Base-by-base conservation (phyloP, 306 rosid species). In the Sicyos edulis region DNA sequence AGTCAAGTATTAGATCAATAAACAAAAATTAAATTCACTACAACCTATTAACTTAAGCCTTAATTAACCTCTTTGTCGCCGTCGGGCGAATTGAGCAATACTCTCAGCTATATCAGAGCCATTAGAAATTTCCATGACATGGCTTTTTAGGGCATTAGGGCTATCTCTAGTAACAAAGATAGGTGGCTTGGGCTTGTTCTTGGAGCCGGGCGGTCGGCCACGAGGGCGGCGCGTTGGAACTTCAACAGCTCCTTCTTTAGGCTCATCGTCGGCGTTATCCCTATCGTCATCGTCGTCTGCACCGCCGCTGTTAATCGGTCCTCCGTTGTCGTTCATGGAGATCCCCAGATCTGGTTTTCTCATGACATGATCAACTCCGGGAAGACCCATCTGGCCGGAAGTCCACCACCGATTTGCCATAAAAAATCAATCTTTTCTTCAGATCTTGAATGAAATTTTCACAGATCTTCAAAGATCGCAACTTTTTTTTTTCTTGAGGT, bases 381-480 rank as follows among this genome's bases (percentile, higher is more conserved):
- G 73, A 12, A 87, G 80, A 70, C 90, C 89, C 72, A 82, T 52
- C 2, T 88, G 87, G 7, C 84, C 20, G 51, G 62, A 92, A 10
- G 86, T 80, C 97, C 97, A 92, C 97, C 97, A 92, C 15, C 84
- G 92, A 56, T 87, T 89, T 40, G 97, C 84, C 97, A 92, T 91
- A 6, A 71, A 34, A 29, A 14, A 17, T 17, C 24, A 55, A 12
- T 34, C 66, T 24, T 59, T 57, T 26, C 8, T 55, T 54, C 65
- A 54, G 75, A 72, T 70, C 74, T 70, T 51, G 72, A 47, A 20
- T 32, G 4, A 32, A 32, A 47, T 21, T 5, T 49, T 15, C 16
- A 32, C 16, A 69, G 20, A 5, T 37, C 13, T 49, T 60, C 8
- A 14, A 13, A 58, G 14, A n/a, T 24, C 17, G 13, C 10, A 58